Base-by-base conservation (phyloP, 495 filamentous ascomycete species). In the Penicillium odoratum region DNA sequence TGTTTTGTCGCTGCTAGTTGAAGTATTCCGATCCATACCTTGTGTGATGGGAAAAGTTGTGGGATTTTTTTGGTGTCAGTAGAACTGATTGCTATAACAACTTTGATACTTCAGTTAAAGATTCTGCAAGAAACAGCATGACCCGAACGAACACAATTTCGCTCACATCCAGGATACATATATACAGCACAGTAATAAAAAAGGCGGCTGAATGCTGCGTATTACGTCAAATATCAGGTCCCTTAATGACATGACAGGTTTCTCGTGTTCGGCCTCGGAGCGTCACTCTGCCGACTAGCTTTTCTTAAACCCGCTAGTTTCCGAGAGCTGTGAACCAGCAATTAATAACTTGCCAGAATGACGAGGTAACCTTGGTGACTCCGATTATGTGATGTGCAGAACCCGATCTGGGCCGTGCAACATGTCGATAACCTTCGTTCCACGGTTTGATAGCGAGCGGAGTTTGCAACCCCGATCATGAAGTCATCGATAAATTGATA, bases 401-500 rank as follows among this genome's bases (percentile, higher is more conserved):
- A 48, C 47, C 47, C 50, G 57, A 57, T 57, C 40, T 48, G 48
- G 46, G 16, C 38, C 28, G 42, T 53, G 29, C 45, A 36, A 59
- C 50, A 47, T 38, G 30, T 44, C n/a, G 25, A 45, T 42, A 16
- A 45, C 33, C 11, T 11, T 11, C 0, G 50, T 45, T 25, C 46
- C 44, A 43, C 25, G 46, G 26, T 49, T 53, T 21, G 5, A 16
- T 4, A 40, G 0, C 21, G 40, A 15, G 46, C 53, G 53, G 57
- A 48, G 25, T 11, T 46, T 4, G 18, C 33, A 16, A 42, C 21
- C 15, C 31, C 48, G 52, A 63, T 68, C 44, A 63, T 63, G 65
- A 68, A 55, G 65, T 68, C 65, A 68, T 68, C 52, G 45, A 58
- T 54, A 42, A 15, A 28, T n/a, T 34, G 25, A 29, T 55, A 3